These are phyloP conservation scores for Avicennia marina DNA, from an alignment of 257 asterid genomes.

Conservation along the genomic window DNA sequence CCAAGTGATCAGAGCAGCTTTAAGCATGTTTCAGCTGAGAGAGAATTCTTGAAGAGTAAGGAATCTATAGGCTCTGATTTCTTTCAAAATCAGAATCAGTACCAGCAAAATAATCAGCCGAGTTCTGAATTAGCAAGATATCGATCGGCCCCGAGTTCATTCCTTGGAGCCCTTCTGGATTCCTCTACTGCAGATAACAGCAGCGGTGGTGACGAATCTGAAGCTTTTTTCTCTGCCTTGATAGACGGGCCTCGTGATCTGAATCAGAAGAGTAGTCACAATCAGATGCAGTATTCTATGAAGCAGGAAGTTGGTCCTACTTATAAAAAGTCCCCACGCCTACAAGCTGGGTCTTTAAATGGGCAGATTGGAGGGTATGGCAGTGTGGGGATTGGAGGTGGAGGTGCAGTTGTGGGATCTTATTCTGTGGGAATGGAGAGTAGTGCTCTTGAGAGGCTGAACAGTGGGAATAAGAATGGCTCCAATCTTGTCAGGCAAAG, in stretches of 20 bases:
- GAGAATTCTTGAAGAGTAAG: constrained; percentile 31
- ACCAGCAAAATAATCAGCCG: constrained; percentile 17
- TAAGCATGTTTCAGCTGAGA: constrained; percentile 34
- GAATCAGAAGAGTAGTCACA: constrained; percentile 21
- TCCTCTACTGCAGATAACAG: constrained; percentile 22
- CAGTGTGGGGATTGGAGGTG: constrained; percentile 29
- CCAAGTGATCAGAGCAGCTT: constrained; percentile 5
- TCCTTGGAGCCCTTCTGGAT: constrained; percentile 52
- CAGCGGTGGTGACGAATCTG: constrained; percentile 57
- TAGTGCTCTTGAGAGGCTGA: constrained; percentile 27
- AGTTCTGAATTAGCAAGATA: constrained; percentile 46
- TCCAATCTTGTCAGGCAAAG: constrained; percentile 74
- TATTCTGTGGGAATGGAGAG: constrained; percentile 49
- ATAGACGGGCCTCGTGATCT: constrained; percentile 37
- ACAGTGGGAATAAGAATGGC: constrained; percentile 23
- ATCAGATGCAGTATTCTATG: constrained; percentile 31
- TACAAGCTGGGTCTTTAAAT: constrained; percentile 15
- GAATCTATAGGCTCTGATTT: constrained; percentile 38
- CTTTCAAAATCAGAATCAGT: constrained; percentile 25
- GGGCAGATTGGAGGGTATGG: too few species aligned
- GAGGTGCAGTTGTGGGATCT: constrained; percentile 50
- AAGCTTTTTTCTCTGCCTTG: constrained; percentile 53
- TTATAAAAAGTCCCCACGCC: constrained; percentile 28
- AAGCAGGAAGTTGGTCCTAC: constrained; percentile 57
- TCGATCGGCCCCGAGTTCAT: constrained; percentile 82